Conservation (phyloP, 441 rosid genomes). For the Raphanus hybrid region DNA sequence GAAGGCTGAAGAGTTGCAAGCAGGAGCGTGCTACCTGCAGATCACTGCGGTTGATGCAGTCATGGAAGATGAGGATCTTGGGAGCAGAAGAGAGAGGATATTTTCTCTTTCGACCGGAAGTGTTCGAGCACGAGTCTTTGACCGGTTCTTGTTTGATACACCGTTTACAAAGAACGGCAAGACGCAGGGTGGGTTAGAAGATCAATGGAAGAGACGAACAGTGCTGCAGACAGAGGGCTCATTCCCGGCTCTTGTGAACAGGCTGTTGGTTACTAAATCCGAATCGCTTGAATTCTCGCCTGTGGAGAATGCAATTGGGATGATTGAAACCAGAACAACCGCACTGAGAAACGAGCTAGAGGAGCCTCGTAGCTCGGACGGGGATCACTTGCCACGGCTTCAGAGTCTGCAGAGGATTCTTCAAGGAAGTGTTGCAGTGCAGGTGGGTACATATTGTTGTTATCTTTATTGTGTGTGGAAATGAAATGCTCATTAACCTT, state of each 20-base stretch:
- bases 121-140: constrained; percentile 93
- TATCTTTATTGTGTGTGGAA: not conserved
- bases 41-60: constrained; percentile 98
- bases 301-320: constrained; percentile 98
- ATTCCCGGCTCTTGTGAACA: constrained; percentile 96
- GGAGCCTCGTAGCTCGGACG: constrained; percentile 99
- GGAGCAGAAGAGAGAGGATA: constrained; percentile 96
- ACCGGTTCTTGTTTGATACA: constrained; percentile 96
- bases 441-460: constrained; percentile 51
- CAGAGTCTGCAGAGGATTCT: constrained; percentile 98
- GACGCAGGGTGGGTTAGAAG: constrained; percentile 98
- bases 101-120: constrained; percentile 96
- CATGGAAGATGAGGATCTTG: constrained; percentile 99
- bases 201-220: constrained; percentile 98
- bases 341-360: constrained; percentile 94
- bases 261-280: constrained; percentile 88
- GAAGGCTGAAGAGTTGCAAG: constrained; percentile 95
- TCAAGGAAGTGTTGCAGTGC: constrained; percentile 99
- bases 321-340: constrained; percentile 98
- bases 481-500: constrained; percentile 5
- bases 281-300: constrained; percentile 99
- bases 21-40: constrained; percentile 94
- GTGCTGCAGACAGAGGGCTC: constrained; percentile 96
- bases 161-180: constrained; percentile 99
- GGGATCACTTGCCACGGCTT: constrained; percentile 95